phyloP scores from a whole-genome alignment of 768 basidiomycete species.

The Kockovaella imperatae region DNA sequence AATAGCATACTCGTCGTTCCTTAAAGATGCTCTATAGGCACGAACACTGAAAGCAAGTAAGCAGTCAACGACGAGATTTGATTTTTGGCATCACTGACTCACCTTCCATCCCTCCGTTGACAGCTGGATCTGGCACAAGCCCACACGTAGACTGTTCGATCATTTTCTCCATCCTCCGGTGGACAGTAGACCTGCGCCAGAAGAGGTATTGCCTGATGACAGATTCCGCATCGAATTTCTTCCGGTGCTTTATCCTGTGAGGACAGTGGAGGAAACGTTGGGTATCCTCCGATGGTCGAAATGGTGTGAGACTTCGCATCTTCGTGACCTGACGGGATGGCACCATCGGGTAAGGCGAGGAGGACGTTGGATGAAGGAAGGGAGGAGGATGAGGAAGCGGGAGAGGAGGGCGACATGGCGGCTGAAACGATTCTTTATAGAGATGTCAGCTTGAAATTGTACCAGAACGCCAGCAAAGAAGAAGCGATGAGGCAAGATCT shows the following conservation, averaged over 20 bases:
- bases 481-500: slow-evolving; percentile 1
- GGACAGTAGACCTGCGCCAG: slow-evolving; percentile 43
- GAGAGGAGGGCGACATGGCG: slow-evolving; percentile 31
- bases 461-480: background rate
- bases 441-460: background rate
- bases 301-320: slow-evolving; percentile 26
- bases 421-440: background rate
- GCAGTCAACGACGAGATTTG: background rate
- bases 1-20: slow-evolving; percentile 40
- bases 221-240: slow-evolving; percentile 28
- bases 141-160: slow-evolving; percentile 41
- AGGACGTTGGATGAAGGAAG: slow-evolving; percentile 28
- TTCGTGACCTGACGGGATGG: slow-evolving; percentile 18
- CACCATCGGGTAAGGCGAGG: slow-evolving; percentile 39
- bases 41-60: slow-evolving; percentile 20
- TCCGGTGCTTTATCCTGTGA: slow-evolving; percentile 11
- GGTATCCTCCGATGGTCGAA: slow-evolving; percentile 41
- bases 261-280: slow-evolving; percentile 32
- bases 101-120: slow-evolving; percentile 37
- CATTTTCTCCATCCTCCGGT: slow-evolving; percentile 42
- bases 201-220: slow-evolving; percentile 36
- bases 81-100: slow-evolving; percentile 3
- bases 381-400: slow-evolving; percentile 28
- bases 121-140: slow-evolving; percentile 32
- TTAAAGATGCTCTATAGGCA: slow-evolving; percentile 38